A percentile compares a stretch with the other conserved stretches of the same genome.
phyloP scores from a whole-genome alignment of 2,329 filamentous ascomycete genomes.

The Venturia effusa region DNA sequence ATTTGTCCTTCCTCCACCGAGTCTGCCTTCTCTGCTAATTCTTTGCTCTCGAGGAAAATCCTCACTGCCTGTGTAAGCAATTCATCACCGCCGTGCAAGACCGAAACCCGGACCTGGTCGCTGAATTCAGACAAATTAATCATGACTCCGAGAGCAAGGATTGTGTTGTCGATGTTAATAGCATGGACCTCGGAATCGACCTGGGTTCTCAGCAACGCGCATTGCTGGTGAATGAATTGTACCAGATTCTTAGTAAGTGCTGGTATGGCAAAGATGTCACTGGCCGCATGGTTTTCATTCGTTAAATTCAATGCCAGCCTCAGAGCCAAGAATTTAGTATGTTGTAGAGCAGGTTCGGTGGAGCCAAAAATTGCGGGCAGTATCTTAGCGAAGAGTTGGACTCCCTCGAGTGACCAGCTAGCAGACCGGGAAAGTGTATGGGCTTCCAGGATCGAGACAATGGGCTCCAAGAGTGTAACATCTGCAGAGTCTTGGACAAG shows the following conservation, averaged over 20 bases:
- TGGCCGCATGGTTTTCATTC: constrained; percentile 64
- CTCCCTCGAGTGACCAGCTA: constrained; percentile 32
- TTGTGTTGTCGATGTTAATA: constrained; percentile 52
- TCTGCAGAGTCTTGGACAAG: constrained; percentile 14
- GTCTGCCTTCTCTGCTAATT: constrained; percentile 50
- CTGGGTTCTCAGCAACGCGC: constrained; percentile 17
- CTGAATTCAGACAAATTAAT: constrained; percentile 84
- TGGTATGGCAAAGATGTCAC: constrained; percentile 51
- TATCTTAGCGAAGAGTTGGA: constrained; percentile 42
- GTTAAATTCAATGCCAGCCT: constrained; percentile 76
- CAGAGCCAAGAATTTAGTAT: constrained; percentile 37
- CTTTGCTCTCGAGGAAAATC: constrained; percentile 51
- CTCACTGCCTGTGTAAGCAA: constrained; percentile 4
- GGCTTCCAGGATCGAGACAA: constrained; percentile 44
- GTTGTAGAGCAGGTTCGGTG: constrained; percentile 15
- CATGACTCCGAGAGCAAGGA: constrained; percentile 69
- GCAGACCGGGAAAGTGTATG: constrained; percentile 32
- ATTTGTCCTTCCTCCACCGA: constrained; percentile 59
- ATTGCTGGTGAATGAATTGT: constrained; percentile 20
- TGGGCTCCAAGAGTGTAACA: constrained; percentile 25
- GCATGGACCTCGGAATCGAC: constrained; percentile 41
- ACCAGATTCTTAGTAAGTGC: constrained; percentile 37
- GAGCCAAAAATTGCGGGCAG: constrained; percentile 21
- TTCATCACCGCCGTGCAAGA: constrained; percentile 7
- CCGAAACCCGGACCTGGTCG: constrained; percentile 37